Evolutionary conservation across 164 flowering plant species (phyloP).

Genomic region (Liriodendron chinense): DNA sequence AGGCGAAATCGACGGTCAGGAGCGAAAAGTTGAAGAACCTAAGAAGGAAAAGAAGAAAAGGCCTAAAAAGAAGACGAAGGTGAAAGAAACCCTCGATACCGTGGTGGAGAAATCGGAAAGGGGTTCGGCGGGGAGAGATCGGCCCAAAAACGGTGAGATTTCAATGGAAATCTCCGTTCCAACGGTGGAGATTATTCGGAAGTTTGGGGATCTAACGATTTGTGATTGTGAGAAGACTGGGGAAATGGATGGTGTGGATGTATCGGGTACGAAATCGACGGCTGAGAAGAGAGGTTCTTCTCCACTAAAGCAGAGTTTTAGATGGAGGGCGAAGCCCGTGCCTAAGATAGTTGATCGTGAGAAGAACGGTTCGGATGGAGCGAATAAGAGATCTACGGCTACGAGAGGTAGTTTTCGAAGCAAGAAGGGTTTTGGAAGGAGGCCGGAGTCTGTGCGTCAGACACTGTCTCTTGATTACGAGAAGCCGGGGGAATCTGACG

Average conservation of each 20-base stretch:
- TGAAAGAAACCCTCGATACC: background rate
- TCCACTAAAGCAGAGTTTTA: background rate
- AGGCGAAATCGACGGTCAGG: constrained; percentile 1
- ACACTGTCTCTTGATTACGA: background rate
- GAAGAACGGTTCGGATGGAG: background rate
- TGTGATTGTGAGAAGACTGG: background rate
- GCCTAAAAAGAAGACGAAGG: background rate
- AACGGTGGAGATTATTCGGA: background rate
- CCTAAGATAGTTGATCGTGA: background rate
- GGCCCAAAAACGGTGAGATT: background rate
- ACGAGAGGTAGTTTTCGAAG: background rate
- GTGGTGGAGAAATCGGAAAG: background rate
- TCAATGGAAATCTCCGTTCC: background rate
- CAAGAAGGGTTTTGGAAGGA: background rate
- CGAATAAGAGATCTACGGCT: background rate
- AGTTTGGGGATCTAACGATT: background rate
- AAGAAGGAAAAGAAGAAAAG: background rate
- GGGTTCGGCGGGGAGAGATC: background rate
- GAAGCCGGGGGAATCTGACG: background rate
- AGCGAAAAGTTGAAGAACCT: background rate
- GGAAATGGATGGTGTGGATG: background rate
- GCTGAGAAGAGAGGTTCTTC: background rate
- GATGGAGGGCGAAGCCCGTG: background rate
- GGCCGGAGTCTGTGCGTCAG: background rate
- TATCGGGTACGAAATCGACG: background rate